Conservation (phyloP, 495 filamentous ascomycete species). For the Rostrohypoxylon terebratum region DNA sequence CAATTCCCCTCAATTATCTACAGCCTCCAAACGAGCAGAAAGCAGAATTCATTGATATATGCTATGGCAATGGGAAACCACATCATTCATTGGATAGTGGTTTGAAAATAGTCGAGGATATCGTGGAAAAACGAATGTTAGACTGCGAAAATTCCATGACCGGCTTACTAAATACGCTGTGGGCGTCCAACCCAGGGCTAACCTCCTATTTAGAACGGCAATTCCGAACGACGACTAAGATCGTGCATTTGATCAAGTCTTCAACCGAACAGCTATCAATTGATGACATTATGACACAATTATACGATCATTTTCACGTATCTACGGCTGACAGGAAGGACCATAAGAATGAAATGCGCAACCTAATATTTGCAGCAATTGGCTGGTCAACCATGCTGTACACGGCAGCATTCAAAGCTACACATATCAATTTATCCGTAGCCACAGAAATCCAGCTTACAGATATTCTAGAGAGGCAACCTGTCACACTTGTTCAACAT, state of each 20-base stretch:
- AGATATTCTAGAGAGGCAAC: background rate
- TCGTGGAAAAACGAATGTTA: constrained; percentile 1
- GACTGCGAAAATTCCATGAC: background rate
- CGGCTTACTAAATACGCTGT: background rate
- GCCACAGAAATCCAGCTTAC: background rate
- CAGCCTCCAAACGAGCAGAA: background rate
- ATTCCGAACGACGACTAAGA: background rate
- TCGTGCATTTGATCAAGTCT: constrained; percentile 4
- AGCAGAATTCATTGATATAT: background rate
- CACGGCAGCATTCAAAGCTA: background rate
- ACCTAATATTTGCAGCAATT: constrained; percentile 14
- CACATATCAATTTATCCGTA: background rate
- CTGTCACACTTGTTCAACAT: background rate
- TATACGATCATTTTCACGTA: background rate
- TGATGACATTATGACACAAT: constrained; percentile 5
- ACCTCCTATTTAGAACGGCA: constrained; percentile 8
- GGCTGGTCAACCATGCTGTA: constrained; percentile 21
- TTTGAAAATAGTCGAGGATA: background rate
- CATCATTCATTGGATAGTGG: background rate
- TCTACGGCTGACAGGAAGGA: background rate
- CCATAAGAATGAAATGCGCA: background rate
- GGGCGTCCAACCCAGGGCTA: background rate
- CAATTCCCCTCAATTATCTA: background rate
- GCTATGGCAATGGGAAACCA: background rate
- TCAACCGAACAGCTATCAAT: constrained; percentile 13